A percentile compares a stretch with the other conserved stretches of the same genome.
These are phyloP conservation scores for Sapria himalayana DNA, from an alignment of 345 rosid species.

Conservation along the genomic window DNA sequence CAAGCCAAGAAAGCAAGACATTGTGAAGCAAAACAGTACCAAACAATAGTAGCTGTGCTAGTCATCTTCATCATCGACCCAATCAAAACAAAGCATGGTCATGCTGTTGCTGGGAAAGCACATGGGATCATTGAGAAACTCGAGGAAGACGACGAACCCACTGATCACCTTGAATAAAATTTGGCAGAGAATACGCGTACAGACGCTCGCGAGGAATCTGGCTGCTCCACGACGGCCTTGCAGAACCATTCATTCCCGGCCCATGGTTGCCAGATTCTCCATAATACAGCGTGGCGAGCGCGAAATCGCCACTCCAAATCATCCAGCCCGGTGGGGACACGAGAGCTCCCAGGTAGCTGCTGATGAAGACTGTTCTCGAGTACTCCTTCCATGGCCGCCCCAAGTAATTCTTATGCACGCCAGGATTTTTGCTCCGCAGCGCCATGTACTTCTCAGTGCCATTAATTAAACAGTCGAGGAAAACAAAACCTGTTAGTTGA, in stretches of 20 bases:
- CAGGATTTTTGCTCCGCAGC: constrained; percentile 32
- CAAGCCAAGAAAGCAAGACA: too few relatives aligned
- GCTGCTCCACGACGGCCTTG: constrained; percentile 65
- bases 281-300: constrained; percentile 53
- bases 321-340: constrained; percentile 55
- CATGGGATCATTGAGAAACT: too few relatives aligned
- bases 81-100: too few relatives aligned
- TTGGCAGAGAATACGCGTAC: constrained; percentile 31
- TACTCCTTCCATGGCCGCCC: constrained; percentile 97
- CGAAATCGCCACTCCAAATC: constrained; percentile 58
- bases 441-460: constrained; percentile 68
- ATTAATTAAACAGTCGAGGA: constrained; percentile 46
- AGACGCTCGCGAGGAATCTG: constrained; percentile 36
- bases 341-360: constrained; percentile 34
- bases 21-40: too few relatives aligned
- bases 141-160: constrained; percentile 33
- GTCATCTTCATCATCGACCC: too few relatives aligned
- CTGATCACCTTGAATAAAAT: constrained; percentile 67
- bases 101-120: too few relatives aligned
- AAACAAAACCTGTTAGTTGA: constrained; percentile 51
- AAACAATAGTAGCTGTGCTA: too few relatives aligned
- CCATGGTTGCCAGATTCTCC: constrained; percentile 66
- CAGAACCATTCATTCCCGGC: constrained; percentile 25
- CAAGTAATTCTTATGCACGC: constrained; percentile 42
- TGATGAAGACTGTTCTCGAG: constrained; percentile 55